A percentile compares a stretch with the other conserved stretches of the same genome.
phyloP scores from a whole-genome alignment of 495 filamentous ascomycete species.

The Lophiostoma macrostomum region DNA sequence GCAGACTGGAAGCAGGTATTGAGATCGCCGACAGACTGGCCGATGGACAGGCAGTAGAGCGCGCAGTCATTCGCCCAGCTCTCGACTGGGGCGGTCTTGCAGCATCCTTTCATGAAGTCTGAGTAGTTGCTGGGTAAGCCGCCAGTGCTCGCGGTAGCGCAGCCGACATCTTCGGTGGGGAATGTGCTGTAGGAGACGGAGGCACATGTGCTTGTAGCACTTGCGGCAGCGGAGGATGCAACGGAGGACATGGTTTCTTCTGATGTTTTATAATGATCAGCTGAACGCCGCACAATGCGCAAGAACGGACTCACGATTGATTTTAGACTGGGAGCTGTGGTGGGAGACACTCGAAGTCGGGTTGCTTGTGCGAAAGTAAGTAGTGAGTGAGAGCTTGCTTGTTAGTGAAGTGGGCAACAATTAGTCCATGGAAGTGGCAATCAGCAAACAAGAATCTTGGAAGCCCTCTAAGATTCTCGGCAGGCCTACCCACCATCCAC shows the following conservation, averaged over 20 bases:
- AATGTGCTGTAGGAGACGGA: neutral
- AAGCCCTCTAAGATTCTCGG: neutral
- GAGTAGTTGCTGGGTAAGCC: slow-evolving; percentile 20
- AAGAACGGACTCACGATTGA: neutral
- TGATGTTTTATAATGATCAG: neutral
- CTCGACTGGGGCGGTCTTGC: slow-evolving; percentile 23
- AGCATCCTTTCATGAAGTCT: slow-evolving; percentile 13
- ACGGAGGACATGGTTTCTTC: slow-evolving; percentile 1
- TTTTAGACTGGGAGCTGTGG: too few relatives aligned
- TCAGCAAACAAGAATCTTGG: neutral
- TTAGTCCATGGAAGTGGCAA: too few relatives aligned
- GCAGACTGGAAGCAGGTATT: slow-evolving; percentile 11
- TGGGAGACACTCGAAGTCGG: too few relatives aligned
- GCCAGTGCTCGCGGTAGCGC: slow-evolving; percentile 9
- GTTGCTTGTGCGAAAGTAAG: too few relatives aligned
- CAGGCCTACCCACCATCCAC: neutral
- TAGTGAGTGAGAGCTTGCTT: too few relatives aligned
- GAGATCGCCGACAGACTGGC: slow-evolving; percentile 16
- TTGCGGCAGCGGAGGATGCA: slow-evolving; percentile 6
- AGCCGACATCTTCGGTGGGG: slow-evolving; percentile 14
- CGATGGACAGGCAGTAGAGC: slow-evolving; percentile 16
- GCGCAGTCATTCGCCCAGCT: slow-evolving; percentile 13
- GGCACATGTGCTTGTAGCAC: slow-evolving; percentile 2
- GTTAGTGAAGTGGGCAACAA: too few relatives aligned
- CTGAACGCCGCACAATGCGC: neutral